These are phyloP conservation scores for Collybia sordida DNA, from an alignment of 768 basidiomycete species.

Conservation along the genomic window DNA sequence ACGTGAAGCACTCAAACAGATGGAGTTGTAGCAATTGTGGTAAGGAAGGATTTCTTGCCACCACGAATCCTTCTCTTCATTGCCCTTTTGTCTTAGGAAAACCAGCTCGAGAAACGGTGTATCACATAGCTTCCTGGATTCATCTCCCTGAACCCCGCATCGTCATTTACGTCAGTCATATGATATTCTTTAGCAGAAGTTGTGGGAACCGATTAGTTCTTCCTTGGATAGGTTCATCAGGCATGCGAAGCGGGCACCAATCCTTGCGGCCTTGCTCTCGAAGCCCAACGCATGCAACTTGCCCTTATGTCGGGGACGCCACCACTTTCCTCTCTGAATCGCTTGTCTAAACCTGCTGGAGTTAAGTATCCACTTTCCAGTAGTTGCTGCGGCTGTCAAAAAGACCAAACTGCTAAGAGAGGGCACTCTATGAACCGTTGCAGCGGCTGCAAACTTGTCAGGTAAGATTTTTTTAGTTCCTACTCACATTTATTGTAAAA, in stretches of 20 bases:
- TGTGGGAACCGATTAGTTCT: background rate
- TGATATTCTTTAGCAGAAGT: background rate
- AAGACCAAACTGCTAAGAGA: constrained; percentile 9
- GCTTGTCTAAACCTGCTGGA: background rate
- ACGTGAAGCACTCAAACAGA: constrained; percentile 9
- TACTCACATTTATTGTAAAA: too few species aligned
- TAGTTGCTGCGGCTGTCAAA: constrained; percentile 15
- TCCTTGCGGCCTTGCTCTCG: background rate
- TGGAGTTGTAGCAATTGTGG: constrained; percentile 12
- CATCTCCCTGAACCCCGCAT: constrained; percentile 8
- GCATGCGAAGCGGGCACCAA: background rate
- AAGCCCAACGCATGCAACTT: background rate
- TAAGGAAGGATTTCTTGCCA: background rate
- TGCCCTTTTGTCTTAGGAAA: constrained; percentile 10
- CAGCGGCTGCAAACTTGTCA: constrained; percentile 16
- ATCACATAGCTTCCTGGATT: constrained; percentile 1
- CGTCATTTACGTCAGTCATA: constrained; percentile 3
- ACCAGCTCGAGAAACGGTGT: constrained; percentile 9
- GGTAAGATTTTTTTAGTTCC: constrained; percentile 1
- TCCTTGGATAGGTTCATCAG: background rate
- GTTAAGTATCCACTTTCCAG: constrained; percentile 11
- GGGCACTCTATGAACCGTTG: constrained; percentile 12
- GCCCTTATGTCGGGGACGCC: background rate
- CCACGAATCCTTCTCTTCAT: too few species aligned
- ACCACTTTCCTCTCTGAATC: background rate